These are phyloP conservation scores for Melaleuca alternifolia DNA, from an alignment of 345 rosid genomes.

Conservation along the genomic window DNA sequence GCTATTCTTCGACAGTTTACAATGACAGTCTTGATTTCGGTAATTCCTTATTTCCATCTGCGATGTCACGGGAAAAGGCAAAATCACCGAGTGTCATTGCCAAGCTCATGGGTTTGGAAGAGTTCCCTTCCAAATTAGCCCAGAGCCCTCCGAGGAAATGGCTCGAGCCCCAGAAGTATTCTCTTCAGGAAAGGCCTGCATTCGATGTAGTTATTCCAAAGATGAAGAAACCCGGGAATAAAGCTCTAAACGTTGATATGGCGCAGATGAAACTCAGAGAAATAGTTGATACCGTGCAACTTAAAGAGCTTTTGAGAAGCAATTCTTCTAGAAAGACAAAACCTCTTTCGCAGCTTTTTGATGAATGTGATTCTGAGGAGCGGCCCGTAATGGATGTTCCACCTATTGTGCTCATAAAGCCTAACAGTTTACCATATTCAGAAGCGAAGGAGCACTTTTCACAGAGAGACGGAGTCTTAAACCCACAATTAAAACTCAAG, in stretches of 20 bases:
- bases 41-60: constrained; percentile 21
- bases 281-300: constrained; percentile 35
- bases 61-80: constrained; percentile 15
- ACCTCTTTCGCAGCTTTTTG: constrained; percentile 15
- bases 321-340: constrained; percentile 20
- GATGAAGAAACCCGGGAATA: constrained; percentile 21
- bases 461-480: constrained; percentile 7
- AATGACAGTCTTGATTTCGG: constrained; percentile 18
- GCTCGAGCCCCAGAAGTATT: constrained; percentile 8
- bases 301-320: constrained; percentile 28
- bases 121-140: constrained; percentile 26
- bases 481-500: constrained; percentile 7
- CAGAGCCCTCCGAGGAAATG: constrained; percentile 4
- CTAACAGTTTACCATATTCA: background rate
- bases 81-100: constrained; percentile 57
- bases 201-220: constrained; percentile 22
- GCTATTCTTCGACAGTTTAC: constrained; percentile 37
- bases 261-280: constrained; percentile 30
- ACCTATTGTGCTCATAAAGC: background rate
- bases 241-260: constrained; percentile 6
- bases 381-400: background rate
- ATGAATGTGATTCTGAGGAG: background rate
- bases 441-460: constrained; percentile 11
- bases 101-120: constrained; percentile 91
- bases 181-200: constrained; percentile 6